phyloP scores from a whole-genome alignment of 345 rosid genomes.

The Lumnitzera racemosa region DNA sequence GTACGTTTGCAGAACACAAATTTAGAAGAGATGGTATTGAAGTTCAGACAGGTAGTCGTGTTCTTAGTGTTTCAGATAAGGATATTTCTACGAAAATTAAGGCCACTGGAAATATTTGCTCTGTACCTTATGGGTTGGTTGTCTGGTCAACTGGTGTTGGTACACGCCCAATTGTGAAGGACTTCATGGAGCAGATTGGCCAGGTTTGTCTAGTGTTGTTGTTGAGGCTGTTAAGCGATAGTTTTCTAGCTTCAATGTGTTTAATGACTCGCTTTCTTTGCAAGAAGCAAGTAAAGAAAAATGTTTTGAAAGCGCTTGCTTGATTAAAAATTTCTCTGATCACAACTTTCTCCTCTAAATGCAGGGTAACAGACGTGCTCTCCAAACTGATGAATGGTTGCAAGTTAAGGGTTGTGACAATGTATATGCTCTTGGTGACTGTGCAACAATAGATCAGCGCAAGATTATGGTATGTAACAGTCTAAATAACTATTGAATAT shows the following conservation, averaged over 20 bases:
- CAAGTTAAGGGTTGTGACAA: conserved; percentile 70
- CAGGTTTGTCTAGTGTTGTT: conserved; percentile 41
- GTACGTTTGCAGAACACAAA: conserved; percentile 81
- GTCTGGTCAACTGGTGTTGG: conserved; percentile 92
- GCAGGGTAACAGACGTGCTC: conserved; percentile 60
- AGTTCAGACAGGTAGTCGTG: conserved; percentile 80
- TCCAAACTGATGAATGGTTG: conserved; percentile 89
- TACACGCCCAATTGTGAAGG: conserved; percentile 66
- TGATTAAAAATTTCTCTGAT: neutral
- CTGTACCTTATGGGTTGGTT: conserved; percentile 79
- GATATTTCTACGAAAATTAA: conserved; percentile 61
- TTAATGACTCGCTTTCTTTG: too few species aligned
- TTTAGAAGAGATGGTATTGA: conserved; percentile 80
- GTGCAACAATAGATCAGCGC: conserved; percentile 87
- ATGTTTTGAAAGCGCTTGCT: neutral
- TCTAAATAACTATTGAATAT: neutral
- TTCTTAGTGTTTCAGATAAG: conserved; percentile 61
- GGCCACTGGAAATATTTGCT: conserved; percentile 46
- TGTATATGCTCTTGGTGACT: conserved; percentile 90
- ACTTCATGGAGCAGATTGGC: conserved; percentile 87
- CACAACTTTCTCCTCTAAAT: conserved; percentile 3
- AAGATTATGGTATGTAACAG: conserved; percentile 58
- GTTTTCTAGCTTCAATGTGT: too few species aligned
- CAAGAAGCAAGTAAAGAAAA: too few species aligned
- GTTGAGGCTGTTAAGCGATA: neutral